Base-by-base conservation (phyloP, 176 grass and related monocot genomes). In the Paspalum notatum region DNA sequence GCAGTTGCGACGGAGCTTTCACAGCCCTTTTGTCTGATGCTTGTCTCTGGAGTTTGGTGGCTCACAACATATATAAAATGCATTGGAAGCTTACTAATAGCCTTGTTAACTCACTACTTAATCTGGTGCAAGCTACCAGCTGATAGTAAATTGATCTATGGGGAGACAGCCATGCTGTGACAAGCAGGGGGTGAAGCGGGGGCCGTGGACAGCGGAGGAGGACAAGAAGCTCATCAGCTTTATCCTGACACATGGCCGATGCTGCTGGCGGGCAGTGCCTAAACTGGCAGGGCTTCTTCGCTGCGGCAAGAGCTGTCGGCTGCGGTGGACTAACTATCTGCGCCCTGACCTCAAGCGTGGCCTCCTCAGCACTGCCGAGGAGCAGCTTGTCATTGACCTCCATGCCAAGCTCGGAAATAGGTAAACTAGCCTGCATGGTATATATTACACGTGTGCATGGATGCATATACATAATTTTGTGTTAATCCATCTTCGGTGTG, bases 281-380 rank as follows among this genome's bases (percentile, higher is more conserved):
- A 88, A 88, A 85, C 78, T 93, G 5, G 94, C 91, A 1, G 94
- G 94, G 48, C 74, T 97, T 42, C 44, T 87, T 66, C 83, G 91
- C 38, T 97, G 90, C 4, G 94, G 94, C 41, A 97, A 97, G 84
- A 97, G 94, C 40, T 97, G 94, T 49, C 64, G 94, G 68, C 81
- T 97, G 18, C 84, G 94, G 44, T 97, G 94, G 94, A 87, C 88
- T 9, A 97, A 97, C 62, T 97, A 97, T 58, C 76, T 97, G 20
- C 91, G 86, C 6, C 91, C 94, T 45, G 94, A 91, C 52, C 84
- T 97, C 67, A 97, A 97, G 84, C 86, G 84, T 50, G 94, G 94
- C 43, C 86, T 93, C 1, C 86, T 97, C 77, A 91, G 59, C 32
- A 75, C 85, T 3, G 77, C 84, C 1, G 94, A 97, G 71, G 94